These are phyloP conservation scores for Teunomyces barrocoloradensis DNA, from an alignment of 805 yeast genomes.

Conservation along the genomic window DNA sequence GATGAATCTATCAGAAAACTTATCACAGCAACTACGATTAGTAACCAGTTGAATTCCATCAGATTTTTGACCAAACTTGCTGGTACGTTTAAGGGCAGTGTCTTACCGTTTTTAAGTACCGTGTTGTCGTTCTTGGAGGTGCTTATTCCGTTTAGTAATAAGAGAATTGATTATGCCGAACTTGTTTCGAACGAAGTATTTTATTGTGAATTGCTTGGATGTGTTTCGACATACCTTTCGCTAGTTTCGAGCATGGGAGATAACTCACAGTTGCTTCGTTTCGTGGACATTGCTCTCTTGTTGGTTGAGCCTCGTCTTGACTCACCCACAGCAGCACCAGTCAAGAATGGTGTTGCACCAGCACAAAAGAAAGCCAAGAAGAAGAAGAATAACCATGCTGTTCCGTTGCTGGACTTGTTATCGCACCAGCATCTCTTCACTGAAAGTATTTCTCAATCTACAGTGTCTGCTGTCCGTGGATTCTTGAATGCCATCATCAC, in stretches of 20 bases:
- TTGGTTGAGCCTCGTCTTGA: slow-evolving; percentile 36
- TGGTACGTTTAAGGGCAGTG: slow-evolving; percentile 31
- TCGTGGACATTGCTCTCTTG: slow-evolving; percentile 55
- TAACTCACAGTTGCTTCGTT: slow-evolving; percentile 49
- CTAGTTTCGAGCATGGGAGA: slow-evolving; percentile 46
- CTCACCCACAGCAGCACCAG: slow-evolving; percentile 4
- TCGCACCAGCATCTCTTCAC: slow-evolving; percentile 62
- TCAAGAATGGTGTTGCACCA: slow-evolving; percentile 1
- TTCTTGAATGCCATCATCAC: slow-evolving; percentile 52
- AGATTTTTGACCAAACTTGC: slow-evolving; percentile 38
- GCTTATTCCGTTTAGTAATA: slow-evolving; percentile 51
- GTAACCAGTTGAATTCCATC: slow-evolving; percentile 47
- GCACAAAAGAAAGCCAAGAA: slow-evolving; percentile 33
- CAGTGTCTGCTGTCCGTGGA: slow-evolving; percentile 31
- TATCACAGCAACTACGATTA: slow-evolving; percentile 42
- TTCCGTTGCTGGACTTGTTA: slow-evolving; percentile 63
- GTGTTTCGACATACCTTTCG: slow-evolving; percentile 22
- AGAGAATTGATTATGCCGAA: slow-evolving; percentile 26
- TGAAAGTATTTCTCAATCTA: slow-evolving; percentile 36
- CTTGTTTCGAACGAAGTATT: slow-evolving; percentile 39
- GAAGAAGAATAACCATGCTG: slow-evolving; percentile 40
- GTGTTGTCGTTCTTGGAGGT: slow-evolving; percentile 56
- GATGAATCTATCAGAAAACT: slow-evolving; percentile 47
- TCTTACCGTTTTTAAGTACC: slow-evolving; percentile 48
- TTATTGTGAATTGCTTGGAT: slow-evolving; percentile 32